These are phyloP conservation scores for Moesziomyces parantarcticus DNA, from an alignment of 1,284 basidiomycete genomes.

Conservation along the genomic window DNA sequence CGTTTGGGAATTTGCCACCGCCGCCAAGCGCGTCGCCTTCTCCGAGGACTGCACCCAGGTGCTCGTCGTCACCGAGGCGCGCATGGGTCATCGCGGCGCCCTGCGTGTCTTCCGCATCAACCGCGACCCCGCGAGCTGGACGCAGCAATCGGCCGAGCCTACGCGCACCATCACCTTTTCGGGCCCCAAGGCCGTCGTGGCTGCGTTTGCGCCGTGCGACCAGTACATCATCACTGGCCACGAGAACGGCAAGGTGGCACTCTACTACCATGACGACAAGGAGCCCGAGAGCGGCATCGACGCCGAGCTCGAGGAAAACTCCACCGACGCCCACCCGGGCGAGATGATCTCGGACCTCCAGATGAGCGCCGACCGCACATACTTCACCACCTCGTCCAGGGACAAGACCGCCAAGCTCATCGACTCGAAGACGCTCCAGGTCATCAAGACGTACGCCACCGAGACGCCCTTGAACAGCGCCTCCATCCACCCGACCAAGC, in stretches of 20 bases:
- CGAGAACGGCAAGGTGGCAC: conserved; percentile 87
- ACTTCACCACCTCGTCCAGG: conserved; percentile 95
- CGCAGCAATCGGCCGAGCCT: conserved; percentile 58
- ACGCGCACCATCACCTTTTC: conserved; percentile 66
- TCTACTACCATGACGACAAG: conserved; percentile 65
- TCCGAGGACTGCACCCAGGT: conserved; percentile 75
- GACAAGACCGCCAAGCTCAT: conserved; percentile 96
- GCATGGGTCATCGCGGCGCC: conserved; percentile 78
- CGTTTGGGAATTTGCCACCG: conserved; percentile 95
- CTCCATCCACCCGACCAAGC: conserved; percentile 82
- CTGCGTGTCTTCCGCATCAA: conserved; percentile 86
- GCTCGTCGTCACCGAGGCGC: conserved; percentile 94
- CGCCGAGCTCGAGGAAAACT: conserved; percentile 86
- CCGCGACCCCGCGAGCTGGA: conserved; percentile 61
- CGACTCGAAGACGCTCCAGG: conserved; percentile 85
- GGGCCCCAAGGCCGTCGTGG: conserved; percentile 85
- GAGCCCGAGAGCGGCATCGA: conserved; percentile 72
- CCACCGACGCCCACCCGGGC: conserved; percentile 51
- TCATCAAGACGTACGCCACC: conserved; percentile 91
- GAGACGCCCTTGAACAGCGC: conserved; percentile 97
- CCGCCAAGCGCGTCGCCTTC: conserved; percentile 92
- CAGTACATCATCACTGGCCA: conserved; percentile 90
- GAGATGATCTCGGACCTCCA: conserved; percentile 82
- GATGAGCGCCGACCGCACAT: conserved; percentile 86
- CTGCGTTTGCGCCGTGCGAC: conserved; percentile 84